These are phyloP conservation scores for Solanum sparsipilum DNA, from an alignment of 257 asterid genomes.

Conservation along the genomic window DNA sequence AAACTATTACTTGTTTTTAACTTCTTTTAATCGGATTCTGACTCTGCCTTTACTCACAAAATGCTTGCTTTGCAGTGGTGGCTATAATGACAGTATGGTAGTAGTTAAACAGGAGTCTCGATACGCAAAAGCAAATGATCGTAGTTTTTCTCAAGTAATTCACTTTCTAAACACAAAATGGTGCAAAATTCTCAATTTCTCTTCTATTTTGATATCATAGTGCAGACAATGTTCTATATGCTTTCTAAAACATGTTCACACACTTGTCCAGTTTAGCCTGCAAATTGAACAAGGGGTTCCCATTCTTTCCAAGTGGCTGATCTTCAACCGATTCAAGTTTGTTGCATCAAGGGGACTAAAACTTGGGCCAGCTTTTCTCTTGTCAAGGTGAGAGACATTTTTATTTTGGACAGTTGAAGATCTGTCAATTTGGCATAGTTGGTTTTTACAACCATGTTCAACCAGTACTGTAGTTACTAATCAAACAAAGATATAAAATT, in stretches of 20 bases:
- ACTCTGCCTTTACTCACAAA: background rate
- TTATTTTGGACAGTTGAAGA: background rate
- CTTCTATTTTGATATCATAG: background rate
- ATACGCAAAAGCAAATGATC: slow-evolving; percentile 70
- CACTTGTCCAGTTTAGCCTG: slow-evolving; percentile 60
- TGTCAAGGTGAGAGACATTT: slow-evolving; percentile 51
- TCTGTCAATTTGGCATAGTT: background rate
- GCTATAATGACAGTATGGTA: slow-evolving; percentile 78
- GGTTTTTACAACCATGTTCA: background rate
- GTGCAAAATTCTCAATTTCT: background rate
- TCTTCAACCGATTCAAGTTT: slow-evolving; percentile 89
- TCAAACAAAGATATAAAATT: background rate
- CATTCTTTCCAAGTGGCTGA: slow-evolving; percentile 80
- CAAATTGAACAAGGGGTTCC: slow-evolving; percentile 98
- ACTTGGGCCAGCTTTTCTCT: slow-evolving; percentile 82
- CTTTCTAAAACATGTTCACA: slow-evolving; percentile 1
- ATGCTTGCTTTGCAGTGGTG: slow-evolving; percentile 55
- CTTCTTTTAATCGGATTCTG: background rate
- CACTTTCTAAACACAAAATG: background rate
- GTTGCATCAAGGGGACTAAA: slow-evolving; percentile 71
- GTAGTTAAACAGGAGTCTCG: slow-evolving; percentile 87
- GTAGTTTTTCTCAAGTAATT: slow-evolving; percentile 70
- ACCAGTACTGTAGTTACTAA: background rate
- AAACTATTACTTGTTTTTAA: slow-evolving; percentile 3
- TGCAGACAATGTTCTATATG: background rate